Base-by-base conservation (phyloP, 371 early-diverging fungal genomes). In the Cokeromyces recurvatus region DNA sequence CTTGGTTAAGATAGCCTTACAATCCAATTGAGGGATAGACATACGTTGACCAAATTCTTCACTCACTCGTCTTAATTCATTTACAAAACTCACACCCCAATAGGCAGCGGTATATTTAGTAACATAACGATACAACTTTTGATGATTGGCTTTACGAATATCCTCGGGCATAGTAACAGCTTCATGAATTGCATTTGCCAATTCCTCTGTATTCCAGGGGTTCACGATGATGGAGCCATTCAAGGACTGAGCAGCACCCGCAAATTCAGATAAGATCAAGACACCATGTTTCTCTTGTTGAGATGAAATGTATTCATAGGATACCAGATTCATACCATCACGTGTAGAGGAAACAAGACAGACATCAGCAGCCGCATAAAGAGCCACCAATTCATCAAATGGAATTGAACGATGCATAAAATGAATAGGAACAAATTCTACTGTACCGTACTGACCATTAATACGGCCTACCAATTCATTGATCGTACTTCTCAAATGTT, bases 251-350 rank as follows among this genome's bases (percentile, higher is more conserved):
- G 98, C 94, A 16, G 99, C 98, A 27, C 99, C 99, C 15, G 99
- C 97, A 87, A 98, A 98, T 68, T 99, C 98, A 46, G 91, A 90
- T 32, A 99, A 83, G 43, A 99, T 89, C 54, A 99, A 75, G 6
- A 94, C 94, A 41, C 99, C 99, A 56, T 98, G 90, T 24, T 80
- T 85, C 34, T 91, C 80, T 58, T 90, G 83, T 66, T 98, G 99
- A 54, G 91, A 92, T 11, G 95, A 90, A 55, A 99, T 91, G 66
- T 98, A 99, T 74, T 99, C 99, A 67, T 98, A 88, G 19, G 95
- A 90, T 0, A 68, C 99, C 55, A 99, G 65, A 75, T 99, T 99
- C 99, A 99, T 99, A 43, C 99, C 99, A 70, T 99, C 99, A 32
- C 98, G 85, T 2, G 99, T 92, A 20, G 97, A 96, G 23, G 99